These are phyloP conservation scores for Uncinocarpus reesii DNA, from an alignment of 2,329 filamentous ascomycete species.

Conservation along the genomic window DNA sequence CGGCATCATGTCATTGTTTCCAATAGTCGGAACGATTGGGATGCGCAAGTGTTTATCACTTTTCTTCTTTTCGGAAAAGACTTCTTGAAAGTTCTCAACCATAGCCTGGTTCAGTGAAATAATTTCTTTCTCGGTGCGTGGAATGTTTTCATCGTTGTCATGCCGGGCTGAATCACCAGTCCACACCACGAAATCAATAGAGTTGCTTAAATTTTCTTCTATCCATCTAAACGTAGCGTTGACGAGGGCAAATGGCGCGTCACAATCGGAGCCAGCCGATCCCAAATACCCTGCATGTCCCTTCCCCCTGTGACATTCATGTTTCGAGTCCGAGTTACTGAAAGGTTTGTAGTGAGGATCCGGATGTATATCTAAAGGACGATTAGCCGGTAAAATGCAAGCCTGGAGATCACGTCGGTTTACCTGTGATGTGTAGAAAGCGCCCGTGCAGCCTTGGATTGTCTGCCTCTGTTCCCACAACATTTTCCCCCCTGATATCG, in stretches of 20 bases:
- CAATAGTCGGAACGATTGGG: conserved; percentile 79
- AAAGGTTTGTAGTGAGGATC: conserved; percentile 77
- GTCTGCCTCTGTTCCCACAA: neutral
- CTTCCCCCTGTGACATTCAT: conserved; percentile 67
- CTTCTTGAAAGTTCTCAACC: conserved; percentile 62
- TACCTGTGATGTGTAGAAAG: conserved; percentile 84
- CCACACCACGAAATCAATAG: conserved; percentile 85
- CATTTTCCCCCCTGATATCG: neutral
- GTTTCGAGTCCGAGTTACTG: conserved; percentile 56
- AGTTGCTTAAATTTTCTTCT: conserved; percentile 60
- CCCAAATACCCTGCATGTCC: conserved; percentile 74
- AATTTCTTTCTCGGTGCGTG: conserved; percentile 67
- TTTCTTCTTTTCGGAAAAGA: conserved; percentile 43
- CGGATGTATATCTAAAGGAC: conserved; percentile 70
- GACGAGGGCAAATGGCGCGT: conserved; percentile 67
- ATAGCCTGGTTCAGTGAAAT: conserved; percentile 64
- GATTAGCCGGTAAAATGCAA: conserved; percentile 8
- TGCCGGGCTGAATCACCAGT: conserved; percentile 84
- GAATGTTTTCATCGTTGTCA: conserved; percentile 72
- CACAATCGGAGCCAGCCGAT: conserved; percentile 78
- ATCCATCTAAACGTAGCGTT: conserved; percentile 91
- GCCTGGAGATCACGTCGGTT: conserved; percentile 10
- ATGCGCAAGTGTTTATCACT: conserved; percentile 48
- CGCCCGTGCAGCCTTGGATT: conserved; percentile 48
- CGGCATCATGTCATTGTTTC: conserved; percentile 95